Evolutionary conservation across 148 eudicot species (phyloP).

Genomic region (Vaccinium myrtillus): DNA sequence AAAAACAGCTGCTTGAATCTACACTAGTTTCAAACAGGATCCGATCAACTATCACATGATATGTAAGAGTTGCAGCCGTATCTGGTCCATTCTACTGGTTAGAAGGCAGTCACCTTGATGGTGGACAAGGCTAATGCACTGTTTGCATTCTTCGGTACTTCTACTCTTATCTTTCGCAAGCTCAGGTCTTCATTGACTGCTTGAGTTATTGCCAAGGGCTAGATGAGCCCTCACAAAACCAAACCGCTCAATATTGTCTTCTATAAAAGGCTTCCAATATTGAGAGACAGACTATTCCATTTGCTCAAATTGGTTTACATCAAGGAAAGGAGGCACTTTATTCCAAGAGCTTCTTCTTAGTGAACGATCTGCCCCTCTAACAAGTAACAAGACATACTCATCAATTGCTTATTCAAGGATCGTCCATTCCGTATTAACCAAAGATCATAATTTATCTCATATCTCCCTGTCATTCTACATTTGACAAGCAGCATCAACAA

Average conservation of each 20-base stretch:
- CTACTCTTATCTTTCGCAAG: background rate
- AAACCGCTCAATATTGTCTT: background rate
- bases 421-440: background rate
- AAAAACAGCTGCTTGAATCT: background rate
- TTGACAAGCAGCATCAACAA: slow-evolving; percentile 3
- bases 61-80: background rate
- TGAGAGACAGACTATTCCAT: background rate
- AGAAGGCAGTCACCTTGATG: background rate
- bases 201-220: background rate
- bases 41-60: background rate
- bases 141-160: background rate
- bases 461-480: background rate
- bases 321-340: background rate
- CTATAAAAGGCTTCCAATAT: background rate
- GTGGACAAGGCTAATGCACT: slow-evolving; percentile 1
- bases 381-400: background rate
- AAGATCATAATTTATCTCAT: background rate
- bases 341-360: background rate
- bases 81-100: background rate
- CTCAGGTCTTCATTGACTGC: background rate
- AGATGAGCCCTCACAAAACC: background rate
- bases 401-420: slow-evolving; percentile 1
- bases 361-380: background rate
- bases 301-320: background rate
- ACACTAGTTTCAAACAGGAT: background rate